phyloP scores from a whole-genome alignment of 768 basidiomycete genomes.

The Boletus insuetus region DNA sequence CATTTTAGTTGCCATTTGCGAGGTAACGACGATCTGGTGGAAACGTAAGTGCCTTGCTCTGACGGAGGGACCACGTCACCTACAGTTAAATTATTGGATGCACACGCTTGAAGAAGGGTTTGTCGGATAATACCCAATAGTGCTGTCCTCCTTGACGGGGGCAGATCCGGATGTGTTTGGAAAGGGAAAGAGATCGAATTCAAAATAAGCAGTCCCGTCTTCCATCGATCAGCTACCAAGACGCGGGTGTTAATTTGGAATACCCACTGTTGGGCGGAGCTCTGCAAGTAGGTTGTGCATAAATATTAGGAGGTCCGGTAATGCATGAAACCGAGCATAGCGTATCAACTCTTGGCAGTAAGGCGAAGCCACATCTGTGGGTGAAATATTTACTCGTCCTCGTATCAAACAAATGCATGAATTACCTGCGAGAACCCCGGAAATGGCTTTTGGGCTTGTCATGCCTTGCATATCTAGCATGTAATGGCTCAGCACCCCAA shows the following conservation, averaged over 20 bases:
- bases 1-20: constrained; percentile 69
- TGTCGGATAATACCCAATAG: constrained; percentile 54
- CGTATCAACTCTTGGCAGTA: constrained; percentile 21
- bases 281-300: constrained; percentile 51
- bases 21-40: constrained; percentile 53
- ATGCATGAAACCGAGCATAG: constrained; percentile 37
- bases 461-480: constrained; percentile 49
- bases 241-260: constrained; percentile 11
- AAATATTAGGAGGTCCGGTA: constrained; percentile 58
- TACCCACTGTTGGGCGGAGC: constrained; percentile 48
- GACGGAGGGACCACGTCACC: constrained; percentile 8
- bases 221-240: constrained; percentile 12
- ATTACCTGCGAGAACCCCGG: constrained; percentile 26
- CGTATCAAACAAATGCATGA: constrained; percentile 8
- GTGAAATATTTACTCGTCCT: constrained; percentile 3
- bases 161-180: constrained; percentile 45
- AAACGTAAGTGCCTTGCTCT: constrained; percentile 4
- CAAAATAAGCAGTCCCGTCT: constrained; percentile 59
- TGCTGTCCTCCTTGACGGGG: constrained; percentile 36
- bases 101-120: constrained; percentile 47
- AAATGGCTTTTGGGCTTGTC: constrained; percentile 38
- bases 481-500: constrained; percentile 3
- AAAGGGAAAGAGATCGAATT: constrained; percentile 69
- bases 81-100: constrained; percentile 51
- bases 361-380: constrained; percentile 44